A percentile compares a stretch with the other conserved stretches of the same genome.
These are phyloP conservation scores for Toxoplasma gondii DNA, from an alignment of 169 alveolate genomes.

Conservation along the genomic window DNA sequence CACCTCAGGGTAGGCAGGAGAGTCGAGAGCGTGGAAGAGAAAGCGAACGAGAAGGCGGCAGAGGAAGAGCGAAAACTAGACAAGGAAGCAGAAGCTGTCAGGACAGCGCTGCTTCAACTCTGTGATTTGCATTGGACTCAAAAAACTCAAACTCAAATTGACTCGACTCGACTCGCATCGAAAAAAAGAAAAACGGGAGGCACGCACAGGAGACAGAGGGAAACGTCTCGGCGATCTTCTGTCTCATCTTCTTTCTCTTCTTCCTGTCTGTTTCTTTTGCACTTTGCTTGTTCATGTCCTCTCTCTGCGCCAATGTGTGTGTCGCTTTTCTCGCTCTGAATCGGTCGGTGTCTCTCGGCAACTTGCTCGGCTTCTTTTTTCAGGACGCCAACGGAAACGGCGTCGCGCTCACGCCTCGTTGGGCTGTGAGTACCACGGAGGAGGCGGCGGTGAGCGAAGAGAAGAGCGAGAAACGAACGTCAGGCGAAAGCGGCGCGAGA, in stretches of 20 bases:
- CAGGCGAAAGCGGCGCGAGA: neutral
- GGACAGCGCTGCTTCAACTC: too few species aligned
- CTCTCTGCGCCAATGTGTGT: too few species aligned
- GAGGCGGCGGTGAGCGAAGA: neutral
- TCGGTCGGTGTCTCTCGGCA: neutral
- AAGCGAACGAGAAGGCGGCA: neutral
- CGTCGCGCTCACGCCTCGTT: neutral
- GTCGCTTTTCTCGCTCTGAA: neutral
- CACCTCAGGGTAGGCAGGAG: conserved; percentile 32
- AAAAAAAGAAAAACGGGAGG: too few species aligned
- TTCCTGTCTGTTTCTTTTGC: neutral
- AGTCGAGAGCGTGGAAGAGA: neutral
- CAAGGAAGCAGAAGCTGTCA: too few species aligned
- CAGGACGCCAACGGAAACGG: neutral
- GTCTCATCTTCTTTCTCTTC: neutral
- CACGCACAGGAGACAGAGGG: too few species aligned
- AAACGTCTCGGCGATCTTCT: too few species aligned
- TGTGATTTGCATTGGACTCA: too few species aligned
- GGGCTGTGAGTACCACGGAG: neutral
- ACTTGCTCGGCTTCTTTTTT: too few species aligned
- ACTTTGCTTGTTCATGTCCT: too few species aligned
- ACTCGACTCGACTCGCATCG: too few species aligned
- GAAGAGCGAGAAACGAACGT: neutral
- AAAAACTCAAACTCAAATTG: too few species aligned
- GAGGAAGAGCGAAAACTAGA: too few species aligned